Base-by-base conservation (phyloP, 2,329 filamentous ascomycete species). In the Simplicillium sp. region DNA sequence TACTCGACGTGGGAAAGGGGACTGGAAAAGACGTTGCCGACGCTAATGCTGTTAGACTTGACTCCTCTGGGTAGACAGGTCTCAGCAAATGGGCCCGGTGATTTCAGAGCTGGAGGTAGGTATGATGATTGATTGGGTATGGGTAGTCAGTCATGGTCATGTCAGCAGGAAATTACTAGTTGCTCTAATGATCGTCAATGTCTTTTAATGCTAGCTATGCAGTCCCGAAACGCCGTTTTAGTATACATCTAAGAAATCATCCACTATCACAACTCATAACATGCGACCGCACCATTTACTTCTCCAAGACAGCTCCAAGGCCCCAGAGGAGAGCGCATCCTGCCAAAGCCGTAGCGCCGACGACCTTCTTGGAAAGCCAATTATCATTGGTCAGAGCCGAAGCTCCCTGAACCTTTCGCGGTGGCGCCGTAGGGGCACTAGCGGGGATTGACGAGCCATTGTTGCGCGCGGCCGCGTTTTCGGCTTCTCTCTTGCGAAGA, bases 311-410 rank as follows among this genome's bases (percentile, higher is more conserved):
- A 2, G 75, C 75, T 4, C 75, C 71, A 15, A 77, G 46, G 5
- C 65, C 68, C 78, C 78, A 82, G 2, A 81, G 57, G 35, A 75
- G 56, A 9, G 69, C 72, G 50, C 78, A 82, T 1, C 75, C 78
- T n/a, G 67, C 71, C 39, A 84, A 59, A 7, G 75, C 75, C 15
- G 75, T 73, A 4, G 72, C 75, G n/a, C 80, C 79, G 25, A 76
- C 60, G 2, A 73, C 60, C 58, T 80, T 82, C 64, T 80, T 83
- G 2, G 66, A 73, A 71, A 77, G 82, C 76, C 80, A 84, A 41
- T 75, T 73, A 29, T 80, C 73, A 40, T 82, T 77, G 3, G 73
- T 80, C 38, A 83, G 60, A 28, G 82, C 76, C 50, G 76, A 82
- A 11, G 78, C 56, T 20, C 55, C 52, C 40, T 55, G 58, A 2